Evolutionary conservation across 148 eudicot genomes (phyloP).

Genomic region (Fagopyrum esculentum): DNA sequence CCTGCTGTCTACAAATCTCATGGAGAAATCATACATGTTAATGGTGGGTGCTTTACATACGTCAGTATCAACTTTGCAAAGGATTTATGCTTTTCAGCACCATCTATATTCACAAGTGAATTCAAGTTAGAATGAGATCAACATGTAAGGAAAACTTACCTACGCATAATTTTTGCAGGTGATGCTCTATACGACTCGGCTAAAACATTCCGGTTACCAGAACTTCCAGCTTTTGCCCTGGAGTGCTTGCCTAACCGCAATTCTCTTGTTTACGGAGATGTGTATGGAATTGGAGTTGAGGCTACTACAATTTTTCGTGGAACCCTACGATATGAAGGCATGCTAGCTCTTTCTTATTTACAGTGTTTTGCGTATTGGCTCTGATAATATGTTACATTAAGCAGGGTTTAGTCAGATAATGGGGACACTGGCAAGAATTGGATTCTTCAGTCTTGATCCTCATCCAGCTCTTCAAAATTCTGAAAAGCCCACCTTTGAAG

Average conservation of each 20-base stretch:
- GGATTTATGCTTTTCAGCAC: neutral
- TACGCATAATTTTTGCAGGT: constrained; percentile 44
- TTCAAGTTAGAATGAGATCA: neutral
- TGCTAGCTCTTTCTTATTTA: neutral
- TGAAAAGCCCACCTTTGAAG: constrained; percentile 49
- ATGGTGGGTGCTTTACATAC: constrained; percentile 48
- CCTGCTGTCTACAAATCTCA: constrained; percentile 76
- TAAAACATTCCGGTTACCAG: constrained; percentile 54
- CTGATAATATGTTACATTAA: neutral
- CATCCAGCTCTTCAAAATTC: constrained; percentile 33
- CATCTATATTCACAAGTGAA: neutral
- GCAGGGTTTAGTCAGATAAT: constrained; percentile 85
- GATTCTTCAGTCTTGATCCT: constrained; percentile 56
- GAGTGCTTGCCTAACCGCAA: constrained; percentile 96
- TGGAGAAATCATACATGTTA: constrained; percentile 60
- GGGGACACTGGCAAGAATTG: constrained; percentile 75
- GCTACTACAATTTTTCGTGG: constrained; percentile 90
- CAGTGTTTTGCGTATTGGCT: neutral
- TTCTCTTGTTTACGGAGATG: constrained; percentile 77
- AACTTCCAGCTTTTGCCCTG: constrained; percentile 89
- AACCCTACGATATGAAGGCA: constrained; percentile 92
- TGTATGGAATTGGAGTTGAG: constrained; percentile 70
- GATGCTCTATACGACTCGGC: constrained; percentile 83
- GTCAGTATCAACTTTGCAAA: neutral
- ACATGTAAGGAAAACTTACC: neutral